phyloP scores from a whole-genome alignment of 1,139 yeast genomes.

The Torulaspora pretoriensis region DNA sequence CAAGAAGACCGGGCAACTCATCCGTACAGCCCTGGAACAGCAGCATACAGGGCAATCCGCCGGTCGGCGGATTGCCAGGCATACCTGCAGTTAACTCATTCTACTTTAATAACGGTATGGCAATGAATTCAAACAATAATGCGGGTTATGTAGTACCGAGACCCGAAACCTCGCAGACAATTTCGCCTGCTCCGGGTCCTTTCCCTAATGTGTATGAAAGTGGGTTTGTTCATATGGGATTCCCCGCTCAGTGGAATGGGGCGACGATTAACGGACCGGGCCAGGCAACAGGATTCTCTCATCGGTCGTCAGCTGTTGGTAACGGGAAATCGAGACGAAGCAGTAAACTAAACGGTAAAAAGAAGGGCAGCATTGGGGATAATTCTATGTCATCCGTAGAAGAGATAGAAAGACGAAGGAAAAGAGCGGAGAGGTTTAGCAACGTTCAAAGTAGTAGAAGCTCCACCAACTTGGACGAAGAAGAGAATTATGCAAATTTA shows the following conservation, averaged over 20 bases:
- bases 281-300: neutral
- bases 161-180: conserved; percentile 5
- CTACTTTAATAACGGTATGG: neutral
- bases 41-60: neutral
- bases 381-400: conserved; percentile 6
- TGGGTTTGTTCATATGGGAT: neutral
- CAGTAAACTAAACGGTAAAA: conserved; percentile 1
- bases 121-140: neutral
- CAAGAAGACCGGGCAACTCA: neutral
- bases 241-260: neutral
- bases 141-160: conserved; percentile 6
- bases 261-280: neutral
- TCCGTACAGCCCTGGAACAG: conserved; percentile 6
- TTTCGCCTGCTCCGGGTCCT: neutral
- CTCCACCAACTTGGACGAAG: conserved; percentile 18
- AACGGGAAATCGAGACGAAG: conserved; percentile 10
- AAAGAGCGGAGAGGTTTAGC: conserved; percentile 32
- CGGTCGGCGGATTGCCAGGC: neutral
- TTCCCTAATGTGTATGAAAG: neutral
- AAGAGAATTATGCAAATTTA: conserved; percentile 32
- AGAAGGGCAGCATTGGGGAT: neutral
- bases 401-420: conserved; percentile 27
- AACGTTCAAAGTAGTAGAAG: conserved; percentile 10
- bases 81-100: neutral
- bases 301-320: conserved; percentile 15